Conservation (phyloP, 768 basidiomycete genomes). For the Lactarius vividus region DNA sequence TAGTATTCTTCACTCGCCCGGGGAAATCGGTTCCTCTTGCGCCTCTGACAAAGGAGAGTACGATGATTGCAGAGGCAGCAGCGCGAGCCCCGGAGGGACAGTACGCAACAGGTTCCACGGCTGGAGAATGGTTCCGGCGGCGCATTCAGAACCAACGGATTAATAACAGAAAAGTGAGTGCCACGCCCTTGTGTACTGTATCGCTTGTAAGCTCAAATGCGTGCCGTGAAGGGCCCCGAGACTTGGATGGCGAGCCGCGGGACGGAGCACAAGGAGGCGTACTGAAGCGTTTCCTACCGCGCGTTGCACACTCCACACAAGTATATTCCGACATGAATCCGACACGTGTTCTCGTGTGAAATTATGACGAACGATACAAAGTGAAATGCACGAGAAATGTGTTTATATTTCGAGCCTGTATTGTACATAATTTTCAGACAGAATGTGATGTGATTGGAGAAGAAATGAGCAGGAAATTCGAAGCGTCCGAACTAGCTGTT, state of each 20-base stretch:
- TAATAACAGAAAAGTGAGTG: not conserved
- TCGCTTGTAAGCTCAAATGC: not conserved
- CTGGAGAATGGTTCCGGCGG: slow-evolving; percentile 43
- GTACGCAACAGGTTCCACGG: slow-evolving; percentile 39
- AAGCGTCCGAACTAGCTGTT: no score
- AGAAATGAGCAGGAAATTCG: no score
- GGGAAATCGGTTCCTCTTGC: slow-evolving; percentile 51
- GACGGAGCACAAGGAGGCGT: slow-evolving; percentile 19
- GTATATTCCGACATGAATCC: not conserved
- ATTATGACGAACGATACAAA: not conserved
- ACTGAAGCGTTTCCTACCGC: not conserved
- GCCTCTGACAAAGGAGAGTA: slow-evolving; percentile 51
- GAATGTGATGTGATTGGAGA: no score
- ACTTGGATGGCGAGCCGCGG: slow-evolving; percentile 23
- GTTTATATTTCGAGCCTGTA: not conserved
- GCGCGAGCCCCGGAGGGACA: slow-evolving; percentile 35
- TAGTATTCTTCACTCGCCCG: slow-evolving; percentile 69
- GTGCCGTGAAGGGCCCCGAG: slow-evolving; percentile 12
- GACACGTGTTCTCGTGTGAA: not conserved
- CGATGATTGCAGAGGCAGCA: slow-evolving; percentile 46
- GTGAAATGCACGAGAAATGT: not conserved
- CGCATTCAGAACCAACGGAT: slow-evolving; percentile 39
- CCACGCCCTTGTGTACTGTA: no score
- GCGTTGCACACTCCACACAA: no score
- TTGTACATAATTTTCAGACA: no score